phyloP scores from a whole-genome alignment of 164 flowering plant species.

The Piper longum region DNA sequence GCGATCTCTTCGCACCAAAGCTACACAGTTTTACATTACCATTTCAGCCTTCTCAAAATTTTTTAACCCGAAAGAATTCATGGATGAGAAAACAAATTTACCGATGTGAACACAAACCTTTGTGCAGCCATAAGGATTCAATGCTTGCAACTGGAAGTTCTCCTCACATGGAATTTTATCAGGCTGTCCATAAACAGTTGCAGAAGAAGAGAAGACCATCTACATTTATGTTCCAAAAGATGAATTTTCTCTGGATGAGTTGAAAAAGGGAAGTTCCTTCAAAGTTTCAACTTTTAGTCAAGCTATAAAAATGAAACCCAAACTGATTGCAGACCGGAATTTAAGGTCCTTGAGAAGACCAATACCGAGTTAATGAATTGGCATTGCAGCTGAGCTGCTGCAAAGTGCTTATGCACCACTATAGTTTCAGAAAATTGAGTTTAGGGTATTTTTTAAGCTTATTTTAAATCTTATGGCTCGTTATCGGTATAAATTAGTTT shows the following conservation, averaged over 20 bases:
- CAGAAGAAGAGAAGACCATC: slow-evolving; percentile 98
- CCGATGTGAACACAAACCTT: slow-evolving; percentile 33
- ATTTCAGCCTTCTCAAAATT: background rate
- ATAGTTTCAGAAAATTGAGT: background rate
- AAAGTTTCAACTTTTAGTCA: no score
- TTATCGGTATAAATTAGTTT: no score
- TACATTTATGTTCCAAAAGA: slow-evolving; percentile 10
- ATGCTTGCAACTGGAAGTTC: slow-evolving; percentile 55
- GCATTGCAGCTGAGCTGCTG: background rate
- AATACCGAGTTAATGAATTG: no score
- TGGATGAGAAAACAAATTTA: background rate
- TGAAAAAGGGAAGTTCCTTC: background rate
- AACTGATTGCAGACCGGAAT: no score
- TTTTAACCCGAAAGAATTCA: background rate
- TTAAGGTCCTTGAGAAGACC: no score
- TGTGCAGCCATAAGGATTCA: slow-evolving; percentile 94
- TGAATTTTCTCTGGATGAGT: slow-evolving; percentile 2
- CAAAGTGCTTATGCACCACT: background rate
- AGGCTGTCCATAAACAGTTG: slow-evolving; percentile 95
- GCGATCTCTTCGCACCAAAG: slow-evolving; percentile 85
- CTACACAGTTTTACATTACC: slow-evolving; percentile 14
- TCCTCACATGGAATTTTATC: slow-evolving; percentile 80
- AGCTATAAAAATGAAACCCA: no score
- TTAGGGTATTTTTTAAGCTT: background rate
- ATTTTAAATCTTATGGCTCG: no score